Conservation (phyloP, 2,329 filamentous ascomycete genomes). For the Paecilomyces formosus region DNA sequence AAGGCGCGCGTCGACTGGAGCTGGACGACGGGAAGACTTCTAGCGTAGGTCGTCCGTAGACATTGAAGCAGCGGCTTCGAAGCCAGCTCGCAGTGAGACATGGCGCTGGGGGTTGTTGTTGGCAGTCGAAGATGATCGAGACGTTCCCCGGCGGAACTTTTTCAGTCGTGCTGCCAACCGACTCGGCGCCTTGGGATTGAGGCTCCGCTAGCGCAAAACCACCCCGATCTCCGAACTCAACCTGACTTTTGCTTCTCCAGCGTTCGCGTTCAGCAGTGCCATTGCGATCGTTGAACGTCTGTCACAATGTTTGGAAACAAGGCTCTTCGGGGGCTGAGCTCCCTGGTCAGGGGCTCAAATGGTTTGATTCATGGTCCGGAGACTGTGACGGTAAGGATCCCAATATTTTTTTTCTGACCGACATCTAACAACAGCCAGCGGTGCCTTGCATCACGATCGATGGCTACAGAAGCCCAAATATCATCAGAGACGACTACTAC, state of each 20-base stretch:
- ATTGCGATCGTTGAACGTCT: background rate
- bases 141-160: slow-evolving; percentile 23
- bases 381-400: slow-evolving; percentile 25
- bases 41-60: slow-evolving; percentile 28
- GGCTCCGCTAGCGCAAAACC: slow-evolving; percentile 18
- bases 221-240: slow-evolving; percentile 16
- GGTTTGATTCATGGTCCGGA: slow-evolving; percentile 27
- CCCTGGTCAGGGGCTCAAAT: slow-evolving; percentile 29
- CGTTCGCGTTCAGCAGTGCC: background rate
- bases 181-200: slow-evolving; percentile 20
- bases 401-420: slow-evolving; percentile 19
- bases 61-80: slow-evolving; percentile 37
- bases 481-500: slow-evolving; percentile 16
- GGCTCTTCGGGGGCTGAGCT: slow-evolving; percentile 27
- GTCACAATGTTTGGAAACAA: slow-evolving; percentile 29
- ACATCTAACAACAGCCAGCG: slow-evolving; percentile 25
- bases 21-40: slow-evolving; percentile 24
- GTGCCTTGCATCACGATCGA: slow-evolving; percentile 31
- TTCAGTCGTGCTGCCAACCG: slow-evolving; percentile 19
- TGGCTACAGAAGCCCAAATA: slow-evolving; percentile 41
- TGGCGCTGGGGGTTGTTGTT: slow-evolving; percentile 12
- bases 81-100: slow-evolving; percentile 37
- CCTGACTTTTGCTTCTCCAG: slow-evolving; percentile 25
- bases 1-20: slow-evolving; percentile 39
- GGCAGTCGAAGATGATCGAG: slow-evolving; percentile 13